Conservation (phyloP, 805 yeast genomes). For the Clavispora carvajalis region DNA sequence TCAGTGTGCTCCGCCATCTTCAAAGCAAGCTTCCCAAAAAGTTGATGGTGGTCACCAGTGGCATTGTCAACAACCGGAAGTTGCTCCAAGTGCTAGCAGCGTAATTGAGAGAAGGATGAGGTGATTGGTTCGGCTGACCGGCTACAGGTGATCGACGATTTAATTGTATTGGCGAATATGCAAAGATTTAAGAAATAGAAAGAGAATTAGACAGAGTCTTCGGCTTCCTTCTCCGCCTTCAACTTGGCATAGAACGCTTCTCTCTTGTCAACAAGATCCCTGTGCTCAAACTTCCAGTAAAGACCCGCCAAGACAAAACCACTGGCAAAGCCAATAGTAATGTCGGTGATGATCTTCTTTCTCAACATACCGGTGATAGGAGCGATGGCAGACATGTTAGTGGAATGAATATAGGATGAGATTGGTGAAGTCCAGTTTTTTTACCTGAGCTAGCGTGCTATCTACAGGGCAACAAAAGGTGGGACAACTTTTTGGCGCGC, state of each 20-base stretch:
- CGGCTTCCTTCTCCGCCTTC: conserved; percentile 67
- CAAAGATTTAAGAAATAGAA: not conserved
- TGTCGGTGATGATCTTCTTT: conserved; percentile 76
- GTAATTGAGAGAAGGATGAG: not conserved
- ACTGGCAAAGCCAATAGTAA: conserved; percentile 58
- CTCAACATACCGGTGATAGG: conserved; percentile 82
- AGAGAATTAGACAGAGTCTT: conserved; percentile 31
- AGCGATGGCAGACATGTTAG: conserved; percentile 45
- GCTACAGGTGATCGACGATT: not conserved
- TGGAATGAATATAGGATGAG: conserved; percentile 1
- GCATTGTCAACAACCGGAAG: conserved; percentile 34
- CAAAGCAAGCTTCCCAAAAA: conserved; percentile 41
- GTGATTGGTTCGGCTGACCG: no score
- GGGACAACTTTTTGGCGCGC: conserved; percentile 1
- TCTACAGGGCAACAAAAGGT: conserved; percentile 1
- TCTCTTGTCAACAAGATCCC: conserved; percentile 63
- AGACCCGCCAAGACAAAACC: conserved; percentile 59
- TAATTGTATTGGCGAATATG: conserved; percentile 2
- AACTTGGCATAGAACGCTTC: conserved; percentile 78
- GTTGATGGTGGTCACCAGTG: conserved; percentile 40
- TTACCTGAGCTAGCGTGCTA: not conserved
- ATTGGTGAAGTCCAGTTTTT: not conserved
- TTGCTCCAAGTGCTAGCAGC: conserved; percentile 14
- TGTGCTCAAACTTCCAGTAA: conserved; percentile 88
- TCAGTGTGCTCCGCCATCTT: conserved; percentile 64